A percentile compares a stretch with the other conserved stretches of the same genome.
Conservation (phyloP, 352 stramenopile species). For the Aphanomyces cochlioides region DNA sequence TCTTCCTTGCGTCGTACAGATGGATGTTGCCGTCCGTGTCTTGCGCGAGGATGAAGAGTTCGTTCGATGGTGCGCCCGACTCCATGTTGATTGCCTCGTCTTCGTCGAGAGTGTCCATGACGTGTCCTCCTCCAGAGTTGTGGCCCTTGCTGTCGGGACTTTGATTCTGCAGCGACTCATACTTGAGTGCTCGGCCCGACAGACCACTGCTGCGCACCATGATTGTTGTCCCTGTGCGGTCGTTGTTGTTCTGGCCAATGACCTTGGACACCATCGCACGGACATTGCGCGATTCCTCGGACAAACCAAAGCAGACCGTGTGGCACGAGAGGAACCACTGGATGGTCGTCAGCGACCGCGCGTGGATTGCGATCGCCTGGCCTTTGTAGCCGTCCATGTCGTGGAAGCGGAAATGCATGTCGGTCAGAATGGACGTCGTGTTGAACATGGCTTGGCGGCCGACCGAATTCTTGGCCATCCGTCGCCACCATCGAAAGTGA, state of each 20-base stretch:
- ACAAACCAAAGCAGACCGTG: slow-evolving; percentile 10
- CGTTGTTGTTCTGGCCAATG: no score
- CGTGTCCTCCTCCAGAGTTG: no score
- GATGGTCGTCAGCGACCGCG: slow-evolving; percentile 13
- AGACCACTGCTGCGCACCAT: not conserved
- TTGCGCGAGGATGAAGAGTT: no score
- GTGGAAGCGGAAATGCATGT: not conserved
- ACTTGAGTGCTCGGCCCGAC: no score
- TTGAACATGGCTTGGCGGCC: slow-evolving; percentile 20
- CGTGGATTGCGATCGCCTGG: not conserved
- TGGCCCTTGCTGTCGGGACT: no score
- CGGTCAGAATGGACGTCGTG: slow-evolving; percentile 6
- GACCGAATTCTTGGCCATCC: not conserved
- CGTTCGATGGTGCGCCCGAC: no score
- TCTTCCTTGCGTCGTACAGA: no score
- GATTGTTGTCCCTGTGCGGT: not conserved
- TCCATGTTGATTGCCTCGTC: no score
- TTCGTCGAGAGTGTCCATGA: no score
- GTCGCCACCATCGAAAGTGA: not conserved
- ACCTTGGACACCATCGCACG: no score
- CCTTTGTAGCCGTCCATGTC: not conserved
- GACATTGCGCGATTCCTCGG: not conserved
- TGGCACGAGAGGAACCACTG: slow-evolving; percentile 24
- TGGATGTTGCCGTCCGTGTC: no score
- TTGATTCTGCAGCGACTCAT: no score